Base-by-base conservation (phyloP, 768 basidiomycete genomes). In the Xerocomus spinulosus region DNA sequence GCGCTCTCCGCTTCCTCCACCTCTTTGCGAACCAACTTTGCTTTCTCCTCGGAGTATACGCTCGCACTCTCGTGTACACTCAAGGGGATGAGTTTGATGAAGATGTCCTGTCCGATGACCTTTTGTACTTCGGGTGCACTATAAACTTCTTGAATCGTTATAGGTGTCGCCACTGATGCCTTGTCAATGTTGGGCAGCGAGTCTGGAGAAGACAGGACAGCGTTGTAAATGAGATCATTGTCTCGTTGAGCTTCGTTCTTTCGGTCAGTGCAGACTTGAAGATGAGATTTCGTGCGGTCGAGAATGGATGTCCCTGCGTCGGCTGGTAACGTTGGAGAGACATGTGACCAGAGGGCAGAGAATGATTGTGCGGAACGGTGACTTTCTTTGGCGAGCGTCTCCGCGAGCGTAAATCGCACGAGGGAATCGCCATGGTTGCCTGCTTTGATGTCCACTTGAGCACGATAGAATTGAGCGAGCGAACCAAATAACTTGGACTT, bases 41-140 rank as follows among this genome's bases (percentile, higher is more conserved):
- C 96, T 71, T 98, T 98, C 70, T 99, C 96, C 67, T 99, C 96
- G 1, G 92, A 95, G 67, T 99, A 99, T 13, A 99, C 83, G 49
- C 86, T 89, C 13, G 95, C 95, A 53, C 88, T 89, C 69, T 97
- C 94, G 63, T 97, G 94, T 6, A 99, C 92, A 56, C 87, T 88
- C 36, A 99, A 72, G 12, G 96, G 96, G 28, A 99, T 78, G 5
- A 99, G 79, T 36, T 83, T 77, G 51, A 82, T 64, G 67, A 99
- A 99, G 45, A 97, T 75, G 67, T 97, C 95, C 15, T 81, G 80
- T 1, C 96, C 96, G 55, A 99, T 96, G 40, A 92, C 80, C 71
- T 89, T 91, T 65, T 96, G 91, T 15, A 97, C 93, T 9, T 97
- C 93, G 0, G 89, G 82, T 7, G 87, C 76, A 14, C 82, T 81